Evolutionary conservation across 2,329 filamentous ascomycete genomes (phyloP).

Genomic region (Cadophora gregata): DNA sequence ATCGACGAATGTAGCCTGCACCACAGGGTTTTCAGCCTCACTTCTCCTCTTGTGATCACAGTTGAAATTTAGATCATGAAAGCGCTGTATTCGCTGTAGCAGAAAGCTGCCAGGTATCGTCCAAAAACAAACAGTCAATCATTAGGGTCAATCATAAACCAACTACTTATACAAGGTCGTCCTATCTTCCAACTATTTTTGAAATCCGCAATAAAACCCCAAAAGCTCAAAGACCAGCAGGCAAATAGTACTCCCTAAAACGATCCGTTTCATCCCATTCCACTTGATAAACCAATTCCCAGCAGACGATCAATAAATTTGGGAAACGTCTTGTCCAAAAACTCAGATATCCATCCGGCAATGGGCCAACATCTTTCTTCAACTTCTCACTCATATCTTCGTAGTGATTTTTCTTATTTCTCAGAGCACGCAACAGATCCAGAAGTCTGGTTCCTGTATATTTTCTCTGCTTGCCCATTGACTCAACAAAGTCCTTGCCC

Average conservation of each 20-base stretch:
- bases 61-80: not conserved
- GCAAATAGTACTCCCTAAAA: slow-evolving; percentile 75
- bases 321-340: slow-evolving; percentile 75
- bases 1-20: not conserved
- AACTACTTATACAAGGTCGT: slow-evolving; percentile 8
- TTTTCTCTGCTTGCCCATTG: slow-evolving; percentile 90
- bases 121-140: not conserved
- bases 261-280: slow-evolving; percentile 57
- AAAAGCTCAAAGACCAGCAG: slow-evolving; percentile 38
- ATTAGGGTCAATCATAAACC: not conserved
- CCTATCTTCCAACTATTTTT: slow-evolving; percentile 4
- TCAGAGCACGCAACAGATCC: slow-evolving; percentile 84
- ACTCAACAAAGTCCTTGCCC: slow-evolving; percentile 84
- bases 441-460: slow-evolving; percentile 85
- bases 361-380: slow-evolving; percentile 67
- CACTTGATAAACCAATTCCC: slow-evolving; percentile 63
- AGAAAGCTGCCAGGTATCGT: not conserved
- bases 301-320: slow-evolving; percentile 69
- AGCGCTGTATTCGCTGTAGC: not conserved
- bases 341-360: slow-evolving; percentile 69
- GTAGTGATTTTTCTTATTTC: slow-evolving; percentile 98
- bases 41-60: not conserved
- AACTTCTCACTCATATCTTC: slow-evolving; percentile 90
- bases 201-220: not conserved
- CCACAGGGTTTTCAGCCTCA: not conserved